Base-by-base conservation (phyloP, 352 stramenopile species). In the Phytopythium aichiense region DNA sequence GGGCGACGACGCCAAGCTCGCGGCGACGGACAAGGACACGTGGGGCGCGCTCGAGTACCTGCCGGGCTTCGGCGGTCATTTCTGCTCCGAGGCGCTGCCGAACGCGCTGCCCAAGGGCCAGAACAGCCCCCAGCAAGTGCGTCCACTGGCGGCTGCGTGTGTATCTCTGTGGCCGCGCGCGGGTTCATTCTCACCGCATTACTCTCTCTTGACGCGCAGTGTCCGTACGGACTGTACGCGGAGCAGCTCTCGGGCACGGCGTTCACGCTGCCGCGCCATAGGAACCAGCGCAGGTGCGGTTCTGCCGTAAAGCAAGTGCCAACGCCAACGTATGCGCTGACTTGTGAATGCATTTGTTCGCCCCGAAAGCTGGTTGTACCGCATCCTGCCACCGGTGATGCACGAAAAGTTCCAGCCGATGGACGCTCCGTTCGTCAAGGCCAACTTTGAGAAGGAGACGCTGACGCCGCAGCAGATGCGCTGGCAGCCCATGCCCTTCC, bases 231-330 rank as follows among this genome's bases (percentile, higher is more conserved):
- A 9, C 75, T 98, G 40, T 97, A 96, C 62, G 84, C 96, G 5
- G 96, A 99, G 77, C 95, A 99, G 71, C 68, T 99, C 35, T 98
- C 92, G 22, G 96, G 96, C 48, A 98, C 95, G 54, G 95, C 96
- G 31, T 99, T 99, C 81, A 99, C 96, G 28, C 65, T 95, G 58
- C 94, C 95, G 50, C 86, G 95, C 25, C 74, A 87, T 65, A 87
- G 75, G 56, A 96, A 96, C 73, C 81, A 96, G 61, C 84, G 82
- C 76, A 82, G 64, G 72, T 77, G 25, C 48, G 25, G 9, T 23
- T 4, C 43, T 51, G 45, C n/a, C 4, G 45, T 38, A 9, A 9
- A 38, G 7, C 33, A 38, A 38, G 11, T 5, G 11, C 2, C 33
- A 38, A 13, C 33, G 11, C 11, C 11, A 5, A 38, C 33, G 22